These are phyloP conservation scores for Pontederia paniculata DNA, from an alignment of 176 grass and related monocot species.

Conservation along the genomic window DNA sequence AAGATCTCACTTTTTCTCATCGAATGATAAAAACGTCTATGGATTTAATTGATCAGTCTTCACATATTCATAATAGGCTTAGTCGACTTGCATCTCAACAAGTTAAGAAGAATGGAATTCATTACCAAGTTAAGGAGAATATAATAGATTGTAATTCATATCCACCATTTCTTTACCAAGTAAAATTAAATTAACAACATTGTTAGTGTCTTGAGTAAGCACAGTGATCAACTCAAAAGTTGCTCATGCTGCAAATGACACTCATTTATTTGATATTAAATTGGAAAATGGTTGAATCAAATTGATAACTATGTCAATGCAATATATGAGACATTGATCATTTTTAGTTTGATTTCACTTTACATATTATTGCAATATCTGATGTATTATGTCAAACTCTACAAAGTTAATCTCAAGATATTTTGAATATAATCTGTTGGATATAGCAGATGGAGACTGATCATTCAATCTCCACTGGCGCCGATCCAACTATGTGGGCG, in stretches of 20 bases:
- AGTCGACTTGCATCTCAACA: neutral
- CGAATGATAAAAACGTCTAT: conserved; percentile 2
- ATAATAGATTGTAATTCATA: conserved; percentile 7
- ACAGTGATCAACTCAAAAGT: neutral
- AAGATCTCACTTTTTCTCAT: conserved; percentile 8
- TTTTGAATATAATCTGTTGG: conserved; percentile 4
- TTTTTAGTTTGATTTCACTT: conserved; percentile 19
- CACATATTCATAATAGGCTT: conserved; percentile 5
- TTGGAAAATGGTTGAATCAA: neutral
- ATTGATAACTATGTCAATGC: neutral
- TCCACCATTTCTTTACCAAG: neutral
- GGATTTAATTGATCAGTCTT: neutral
- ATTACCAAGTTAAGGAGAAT: conserved; percentile 5
- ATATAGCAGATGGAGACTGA: too few species aligned
- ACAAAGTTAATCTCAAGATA: too few species aligned
- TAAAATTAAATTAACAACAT: neutral
- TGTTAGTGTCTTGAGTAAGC: neutral
- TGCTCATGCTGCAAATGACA: neutral
- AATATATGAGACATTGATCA: conserved; percentile 1
- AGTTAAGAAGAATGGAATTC: neutral
- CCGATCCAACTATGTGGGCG: too few species aligned
- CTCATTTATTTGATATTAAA: neutral
- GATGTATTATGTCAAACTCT: neutral
- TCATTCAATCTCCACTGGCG: too few species aligned
- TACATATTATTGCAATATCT: neutral